A percentile compares a stretch with the other conserved stretches of the same genome.
phyloP scores from a whole-genome alignment of 2,329 filamentous ascomycete genomes.

The Colletotrichum sp. region DNA sequence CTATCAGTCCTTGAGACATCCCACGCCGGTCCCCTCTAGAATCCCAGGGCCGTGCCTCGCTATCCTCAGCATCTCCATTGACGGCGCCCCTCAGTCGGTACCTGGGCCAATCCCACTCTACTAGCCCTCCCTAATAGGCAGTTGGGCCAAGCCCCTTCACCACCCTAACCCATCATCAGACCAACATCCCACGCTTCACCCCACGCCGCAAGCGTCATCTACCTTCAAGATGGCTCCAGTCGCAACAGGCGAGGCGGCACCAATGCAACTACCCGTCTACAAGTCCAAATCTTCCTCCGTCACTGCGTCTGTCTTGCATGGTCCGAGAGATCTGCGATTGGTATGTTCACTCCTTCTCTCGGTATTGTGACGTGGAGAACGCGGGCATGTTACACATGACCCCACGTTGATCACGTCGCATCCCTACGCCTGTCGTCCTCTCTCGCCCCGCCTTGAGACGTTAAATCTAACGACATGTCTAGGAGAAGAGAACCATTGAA shows the following conservation, averaged over 20 bases:
- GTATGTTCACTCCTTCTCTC: conserved; percentile 42
- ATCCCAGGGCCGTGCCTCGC: not conserved
- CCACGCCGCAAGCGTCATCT: conserved; percentile 35
- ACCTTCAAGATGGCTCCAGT: conserved; percentile 52
- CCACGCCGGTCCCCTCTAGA: conserved; percentile 19
- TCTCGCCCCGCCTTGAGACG: conserved; percentile 1
- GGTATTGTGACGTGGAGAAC: conserved; percentile 8
- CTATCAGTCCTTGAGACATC: conserved; percentile 19
- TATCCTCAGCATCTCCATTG: not conserved
- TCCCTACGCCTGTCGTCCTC: not conserved
- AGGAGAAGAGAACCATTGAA: conserved; percentile 58
- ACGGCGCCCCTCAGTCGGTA: conserved; percentile 7
- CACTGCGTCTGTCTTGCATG: conserved; percentile 62
- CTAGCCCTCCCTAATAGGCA: conserved; percentile 23
- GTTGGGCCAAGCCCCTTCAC: conserved; percentile 21
- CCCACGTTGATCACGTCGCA: conserved; percentile 15
- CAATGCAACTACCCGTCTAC: conserved; percentile 48
- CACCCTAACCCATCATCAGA: conserved; percentile 13
- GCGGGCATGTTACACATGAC: conserved; percentile 34
- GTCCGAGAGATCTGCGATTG: conserved; percentile 61
- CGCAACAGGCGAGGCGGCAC: conserved; percentile 47
- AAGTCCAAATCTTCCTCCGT: conserved; percentile 48
- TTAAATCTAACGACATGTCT: conserved; percentile 22
- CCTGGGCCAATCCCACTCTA: conserved; percentile 18
- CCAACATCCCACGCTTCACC: conserved; percentile 35